phyloP scores from a whole-genome alignment of 345 rosid species.

The Eucalyptus marginata region DNA sequence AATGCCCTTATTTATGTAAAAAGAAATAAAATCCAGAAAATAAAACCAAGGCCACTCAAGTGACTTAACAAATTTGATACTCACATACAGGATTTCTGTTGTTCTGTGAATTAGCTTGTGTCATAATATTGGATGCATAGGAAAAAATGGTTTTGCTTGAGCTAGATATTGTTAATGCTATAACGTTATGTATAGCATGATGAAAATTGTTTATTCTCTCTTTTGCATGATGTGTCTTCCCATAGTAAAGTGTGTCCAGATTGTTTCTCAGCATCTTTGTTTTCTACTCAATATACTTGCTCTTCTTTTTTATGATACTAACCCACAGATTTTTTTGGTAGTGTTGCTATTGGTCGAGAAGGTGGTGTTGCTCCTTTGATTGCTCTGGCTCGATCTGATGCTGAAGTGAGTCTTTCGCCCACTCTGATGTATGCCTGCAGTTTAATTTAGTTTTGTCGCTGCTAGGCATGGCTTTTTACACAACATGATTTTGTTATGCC shows the following conservation, averaged over 20 bases:
- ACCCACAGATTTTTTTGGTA: background rate
- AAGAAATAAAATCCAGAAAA: no score
- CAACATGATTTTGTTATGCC: background rate
- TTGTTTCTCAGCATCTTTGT: background rate
- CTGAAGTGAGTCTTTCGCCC: constrained; percentile 15
- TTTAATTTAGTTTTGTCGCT: background rate
- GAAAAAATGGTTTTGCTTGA: background rate
- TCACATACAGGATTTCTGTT: background rate
- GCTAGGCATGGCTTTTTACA: background rate
- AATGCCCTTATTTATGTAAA: no score
- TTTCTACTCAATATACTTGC: background rate
- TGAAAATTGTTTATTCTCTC: background rate
- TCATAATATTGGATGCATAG: background rate
- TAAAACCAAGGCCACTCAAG: no score
- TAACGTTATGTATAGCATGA: background rate
- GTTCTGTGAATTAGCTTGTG: background rate
- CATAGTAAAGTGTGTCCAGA: background rate
- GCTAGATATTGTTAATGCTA: background rate
- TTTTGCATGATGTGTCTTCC: background rate
- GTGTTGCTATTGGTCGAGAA: constrained; percentile 38
- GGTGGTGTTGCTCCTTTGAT: constrained; percentile 38
- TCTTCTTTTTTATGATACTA: background rate
- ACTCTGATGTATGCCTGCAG: background rate
- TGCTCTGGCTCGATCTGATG: constrained; percentile 28
- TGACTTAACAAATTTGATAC: background rate